These are phyloP conservation scores for Coelastrella sp. DNA, from an alignment of 139 green algal genomes.

Conservation along the genomic window DNA sequence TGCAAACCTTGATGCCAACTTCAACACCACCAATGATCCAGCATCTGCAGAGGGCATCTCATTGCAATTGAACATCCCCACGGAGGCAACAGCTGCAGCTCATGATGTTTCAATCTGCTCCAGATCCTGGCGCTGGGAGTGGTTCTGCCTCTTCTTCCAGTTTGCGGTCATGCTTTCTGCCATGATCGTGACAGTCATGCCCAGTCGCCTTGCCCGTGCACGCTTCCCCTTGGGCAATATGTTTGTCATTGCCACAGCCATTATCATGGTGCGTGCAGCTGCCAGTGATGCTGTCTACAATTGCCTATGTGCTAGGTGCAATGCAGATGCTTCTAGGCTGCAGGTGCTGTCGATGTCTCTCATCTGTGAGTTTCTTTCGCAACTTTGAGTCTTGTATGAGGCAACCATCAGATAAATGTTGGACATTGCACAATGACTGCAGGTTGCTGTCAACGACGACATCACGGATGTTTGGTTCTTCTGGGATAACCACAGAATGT, in stretches of 20 bases:
- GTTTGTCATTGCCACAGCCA: not conserved
- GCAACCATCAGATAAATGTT: not conserved
- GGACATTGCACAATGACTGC: not conserved
- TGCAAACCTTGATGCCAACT: not conserved
- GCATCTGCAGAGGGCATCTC: not conserved
- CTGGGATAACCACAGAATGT: conserved; percentile 10
- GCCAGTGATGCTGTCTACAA: not conserved
- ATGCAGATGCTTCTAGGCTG: not conserved
- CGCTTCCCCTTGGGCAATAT: conserved; percentile 18
- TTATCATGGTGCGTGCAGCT: conserved; percentile 30
- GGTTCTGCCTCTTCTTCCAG: conserved; percentile 36
- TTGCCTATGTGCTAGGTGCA: not conserved
- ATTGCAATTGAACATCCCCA: not conserved
- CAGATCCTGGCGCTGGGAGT: conserved; percentile 25
- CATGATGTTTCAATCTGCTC: conserved; percentile 5
- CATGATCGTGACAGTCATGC: not conserved
- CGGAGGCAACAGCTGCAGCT: not conserved
- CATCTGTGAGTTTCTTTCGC: no score
- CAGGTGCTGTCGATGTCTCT: no score
- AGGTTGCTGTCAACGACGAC: conserved; percentile 29
- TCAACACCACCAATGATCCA: not conserved
- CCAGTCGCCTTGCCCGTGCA: not conserved
- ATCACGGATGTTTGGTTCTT: conserved; percentile 21
- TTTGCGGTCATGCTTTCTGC: conserved; percentile 7
- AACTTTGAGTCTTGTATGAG: no score